Evolutionary conservation across 495 filamentous ascomycete species (phyloP), one percentile per base, ranked within the genome.

Genomic region (Cercophora newfieldiana): DNA sequence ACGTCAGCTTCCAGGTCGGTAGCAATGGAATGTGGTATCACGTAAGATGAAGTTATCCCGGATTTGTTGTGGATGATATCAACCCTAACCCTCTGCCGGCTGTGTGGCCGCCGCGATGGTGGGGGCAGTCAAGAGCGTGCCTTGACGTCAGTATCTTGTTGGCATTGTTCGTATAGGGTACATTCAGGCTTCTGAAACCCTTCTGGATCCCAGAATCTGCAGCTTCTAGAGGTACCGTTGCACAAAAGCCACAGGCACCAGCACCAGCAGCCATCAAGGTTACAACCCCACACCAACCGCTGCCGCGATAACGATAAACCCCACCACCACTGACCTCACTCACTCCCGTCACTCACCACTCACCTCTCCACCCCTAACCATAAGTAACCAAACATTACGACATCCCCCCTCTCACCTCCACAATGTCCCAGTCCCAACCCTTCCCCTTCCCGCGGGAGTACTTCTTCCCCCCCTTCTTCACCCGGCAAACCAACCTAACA

Each of bases 391-490:
- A 47, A 7, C 7, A 47, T 7, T 7, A 47, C 18, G 37, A 7
- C 7, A 47, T 47, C 37, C 37, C 37, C 7, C 7, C n/a, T n/a
- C n/a, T 16, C 37, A 21, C 30, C 29, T 6, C 50, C 19, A 63
- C 33, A 63, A 55, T 56, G 50, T 53, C 60, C 25, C 30, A 47
- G n/a, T 19, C 68, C 66, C 82, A 33, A 31, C 61, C 69, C 68
- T 84, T 81, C 78, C 28, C 57, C 28, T 85, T 82, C 75, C 85
- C 83, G 3, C 77, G 74, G 49, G 79, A 84, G 56, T 86, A 90
- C 83, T 71, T 74, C 79, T 91, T 89, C 78, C 89, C 89, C 1
- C 87, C 89, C 66, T 90, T 92, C 87, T 92, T 87, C 85, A 90
- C 88, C 67, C 84, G 83, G 68, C 94, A 98, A 81, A 87, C 89